phyloP scores from a whole-genome alignment of 345 rosid genomes.

The Camelina neglecta region DNA sequence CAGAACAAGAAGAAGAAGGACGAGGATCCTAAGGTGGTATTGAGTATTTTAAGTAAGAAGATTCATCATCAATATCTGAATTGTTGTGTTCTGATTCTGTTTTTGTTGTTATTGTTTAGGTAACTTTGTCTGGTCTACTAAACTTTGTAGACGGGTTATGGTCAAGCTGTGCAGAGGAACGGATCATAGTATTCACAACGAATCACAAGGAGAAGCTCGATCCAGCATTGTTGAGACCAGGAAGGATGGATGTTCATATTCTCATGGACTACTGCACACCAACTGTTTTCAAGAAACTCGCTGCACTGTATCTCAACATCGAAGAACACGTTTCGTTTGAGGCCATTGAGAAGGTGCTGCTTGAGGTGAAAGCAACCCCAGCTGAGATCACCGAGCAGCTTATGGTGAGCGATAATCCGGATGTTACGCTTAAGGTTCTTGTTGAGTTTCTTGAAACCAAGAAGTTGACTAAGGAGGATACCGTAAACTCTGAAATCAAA shows the following conservation, averaged over 20 bases:
- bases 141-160: constrained; percentile 75
- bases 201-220: constrained; percentile 65
- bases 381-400: constrained; percentile 63
- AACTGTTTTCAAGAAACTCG: constrained; percentile 51
- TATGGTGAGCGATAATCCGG: constrained; percentile 49
- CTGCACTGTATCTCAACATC: constrained; percentile 46
- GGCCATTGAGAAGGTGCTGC: constrained; percentile 46
- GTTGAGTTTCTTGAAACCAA: constrained; percentile 51
- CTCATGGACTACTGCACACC: constrained; percentile 57
- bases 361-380: constrained; percentile 54
- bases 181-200: constrained; percentile 62
- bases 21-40: constrained; percentile 4
- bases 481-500: constrained; percentile 4
- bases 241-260: constrained; percentile 66
- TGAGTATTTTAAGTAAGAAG: no score
- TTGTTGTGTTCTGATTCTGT: background rate
- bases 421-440: constrained; percentile 50
- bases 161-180: constrained; percentile 68
- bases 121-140: constrained; percentile 59
- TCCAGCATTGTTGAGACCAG: constrained; percentile 63
- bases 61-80: background rate
- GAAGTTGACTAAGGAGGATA: constrained; percentile 9
- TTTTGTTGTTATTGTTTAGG: constrained; percentile 21
- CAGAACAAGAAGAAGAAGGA: background rate
- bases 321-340: constrained; percentile 50